Base-by-base conservation (phyloP, 2,329 filamentous ascomycete genomes). In the Fusarium illudens region DNA sequence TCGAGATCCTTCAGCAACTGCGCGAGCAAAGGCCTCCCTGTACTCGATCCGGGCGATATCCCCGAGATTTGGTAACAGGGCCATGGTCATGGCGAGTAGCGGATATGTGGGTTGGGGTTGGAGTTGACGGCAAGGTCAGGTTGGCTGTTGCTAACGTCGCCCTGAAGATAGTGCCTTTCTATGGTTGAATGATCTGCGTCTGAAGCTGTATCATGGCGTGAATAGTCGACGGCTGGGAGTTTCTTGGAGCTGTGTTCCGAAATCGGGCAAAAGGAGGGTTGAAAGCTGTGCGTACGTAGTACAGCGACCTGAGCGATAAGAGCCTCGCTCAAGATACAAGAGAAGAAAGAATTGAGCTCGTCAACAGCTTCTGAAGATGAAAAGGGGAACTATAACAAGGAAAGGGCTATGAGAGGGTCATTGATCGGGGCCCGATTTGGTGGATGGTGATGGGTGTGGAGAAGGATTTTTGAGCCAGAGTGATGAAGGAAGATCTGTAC, bases 1-100 rank as follows among this genome's bases (percentile, higher is more conserved):
- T 30, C 79, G 73, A 7, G 68, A 74, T 44, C 84, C 84, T 4
- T 80, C 76, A 51, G 77, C 74, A 32, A 80, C 65, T 42, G 75
- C 75, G 3, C 72, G 69, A 44, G 71, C 65, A 71, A 85, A 85
- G 13, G 69, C 46, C 9, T 70, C 64, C 42, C 77, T 79, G 70
- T 84, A 82, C 44, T 73, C 67, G 25, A 68, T 59, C 17, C 76
- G 75, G 25, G 71, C 68, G 29, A 71, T 64, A 58, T 75, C 71
- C 49, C 67, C 75, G 46, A 77, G 70, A 65, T 69, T 52, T 25
- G 57, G 57, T 42, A 61, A 17, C 4, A 46, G 37, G 44, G 51
- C 44, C 44, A 32, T 42, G 44, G 46, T 27, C 67, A 70, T 68
- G 42, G 51, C 9, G 49, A 17, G 25, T 29, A 19, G 46, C 33